These are phyloP conservation scores for Trichoderma gamsii DNA, from an alignment of 495 filamentous ascomycete genomes.

Conservation along the genomic window DNA sequence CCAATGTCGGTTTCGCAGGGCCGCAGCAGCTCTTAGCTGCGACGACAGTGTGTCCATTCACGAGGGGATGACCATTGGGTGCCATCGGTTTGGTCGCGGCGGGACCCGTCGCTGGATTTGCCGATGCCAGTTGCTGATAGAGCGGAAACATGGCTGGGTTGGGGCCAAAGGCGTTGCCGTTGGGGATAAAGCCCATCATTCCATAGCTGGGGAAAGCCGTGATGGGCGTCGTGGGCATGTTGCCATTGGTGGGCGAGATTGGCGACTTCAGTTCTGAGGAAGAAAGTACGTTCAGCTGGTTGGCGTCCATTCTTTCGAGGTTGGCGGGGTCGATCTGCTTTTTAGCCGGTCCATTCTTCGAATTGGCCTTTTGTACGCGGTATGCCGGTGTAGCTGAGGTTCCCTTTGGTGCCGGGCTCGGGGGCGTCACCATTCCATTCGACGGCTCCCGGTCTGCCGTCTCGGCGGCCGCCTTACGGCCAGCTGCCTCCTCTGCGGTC, in stretches of 20 bases:
- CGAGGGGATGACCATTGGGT: background rate
- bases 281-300: conserved; percentile 33
- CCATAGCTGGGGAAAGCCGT: background rate
- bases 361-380: conserved; percentile 36
- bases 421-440: conserved; percentile 16
- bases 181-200: conserved; percentile 6
- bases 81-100: background rate
- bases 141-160: background rate
- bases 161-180: background rate
- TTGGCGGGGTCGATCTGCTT: conserved; percentile 40
- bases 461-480: conserved; percentile 19
- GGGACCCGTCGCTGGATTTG: background rate
- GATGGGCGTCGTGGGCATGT: background rate
- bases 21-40: conserved; percentile 4
- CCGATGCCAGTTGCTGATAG: background rate
- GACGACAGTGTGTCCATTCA: background rate
- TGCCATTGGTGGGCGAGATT: background rate
- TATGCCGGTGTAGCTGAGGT: conserved; percentile 25
- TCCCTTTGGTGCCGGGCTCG: background rate
- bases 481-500: conserved; percentile 14
- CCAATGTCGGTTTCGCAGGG: background rate
- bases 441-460: conserved; percentile 24
- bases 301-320: conserved; percentile 41
- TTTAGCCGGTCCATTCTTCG: conserved; percentile 27
- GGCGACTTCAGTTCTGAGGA: background rate